Conservation (phyloP, 768 basidiomycete species). For the Brasilioporus rufonigricans region DNA sequence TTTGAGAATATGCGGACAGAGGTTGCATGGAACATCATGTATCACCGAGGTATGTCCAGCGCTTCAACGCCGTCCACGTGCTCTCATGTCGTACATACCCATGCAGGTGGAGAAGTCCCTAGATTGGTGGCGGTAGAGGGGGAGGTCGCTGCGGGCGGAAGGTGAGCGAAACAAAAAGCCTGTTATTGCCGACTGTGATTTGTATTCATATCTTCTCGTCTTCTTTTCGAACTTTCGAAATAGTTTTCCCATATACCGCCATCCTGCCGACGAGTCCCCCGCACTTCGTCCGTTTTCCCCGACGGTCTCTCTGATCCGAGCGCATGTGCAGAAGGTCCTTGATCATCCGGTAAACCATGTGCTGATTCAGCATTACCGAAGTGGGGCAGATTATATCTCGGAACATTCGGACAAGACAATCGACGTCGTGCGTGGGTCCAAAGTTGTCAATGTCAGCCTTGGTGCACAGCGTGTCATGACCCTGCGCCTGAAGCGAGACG, state of each 20-base stretch:
- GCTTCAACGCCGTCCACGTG: neutral
- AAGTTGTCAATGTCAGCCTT: conserved; percentile 77
- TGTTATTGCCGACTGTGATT: conserved; percentile 9
- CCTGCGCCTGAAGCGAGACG: conserved; percentile 62
- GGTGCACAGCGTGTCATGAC: conserved; percentile 79
- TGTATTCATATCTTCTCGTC: neutral
- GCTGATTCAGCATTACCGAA: conserved; percentile 78
- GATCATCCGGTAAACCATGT: conserved; percentile 78
- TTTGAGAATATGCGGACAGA: conserved; percentile 61
- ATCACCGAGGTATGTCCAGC: conserved; percentile 58
- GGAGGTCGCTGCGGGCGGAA: conserved; percentile 47
- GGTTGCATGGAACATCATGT: conserved; percentile 72
- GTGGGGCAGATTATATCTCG: conserved; percentile 78
- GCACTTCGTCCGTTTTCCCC: conserved; percentile 63
- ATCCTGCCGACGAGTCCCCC: conserved; percentile 79
- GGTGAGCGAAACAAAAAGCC: conserved; percentile 32
- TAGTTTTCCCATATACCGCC: conserved; percentile 78
- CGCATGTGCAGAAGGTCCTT: conserved; percentile 56
- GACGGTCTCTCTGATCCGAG: conserved; percentile 63
- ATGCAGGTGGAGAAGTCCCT: conserved; percentile 71
- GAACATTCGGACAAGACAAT: conserved; percentile 88
- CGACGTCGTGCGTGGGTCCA: conserved; percentile 71
- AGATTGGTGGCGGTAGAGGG: conserved; percentile 64
- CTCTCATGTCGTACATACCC: conserved; percentile 2
- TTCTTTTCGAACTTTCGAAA: neutral